Base-by-base conservation (phyloP, 23 red algal genomes). In the Cyanidiococcus yangmingshanensis region DNA sequence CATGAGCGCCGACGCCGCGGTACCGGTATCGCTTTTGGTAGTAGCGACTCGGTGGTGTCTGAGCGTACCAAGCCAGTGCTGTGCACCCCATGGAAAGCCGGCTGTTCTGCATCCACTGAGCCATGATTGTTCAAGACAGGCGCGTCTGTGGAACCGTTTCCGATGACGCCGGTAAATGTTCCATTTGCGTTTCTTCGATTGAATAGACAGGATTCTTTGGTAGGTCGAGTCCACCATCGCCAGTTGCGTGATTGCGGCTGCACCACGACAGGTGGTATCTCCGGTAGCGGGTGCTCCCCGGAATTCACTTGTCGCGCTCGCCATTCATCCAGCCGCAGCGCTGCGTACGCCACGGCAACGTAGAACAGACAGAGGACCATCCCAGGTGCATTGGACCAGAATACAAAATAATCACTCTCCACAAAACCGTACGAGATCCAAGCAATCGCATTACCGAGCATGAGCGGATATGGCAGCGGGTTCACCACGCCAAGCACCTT, bases 381-480 rank as follows among this genome's bases (percentile, higher is more conserved):
- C 39, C 78, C 78, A 1, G 78, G 78, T 39, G 39, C 59, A 31
- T 81, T 81, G 3, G 78, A 40, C 78, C 78, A 81, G 37, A 67
- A 81, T 16, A 81, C 59, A 32, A 71, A 81, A 31, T 71, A 81
- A 58, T 81, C 68, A 24, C 3, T 31, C 7, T 71, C 41, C 40
- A 71, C 38, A 3, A 71, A 67, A 0, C 36, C 37, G 40, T 81
- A 81, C 0, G 68, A 68, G 38, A 81, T 71, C 78, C 78, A 81
- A 30, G 45, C 78, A 40, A 67, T 40, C 2, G 78, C 59, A n/a
- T 71, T 81, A 41, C 38, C 78, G 3, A 40, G 67, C 7, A 81
- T 81, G n/a, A 81, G 68, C 25, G 58, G 68, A 41, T 81, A 81
- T 38, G 78, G 78, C 21, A 81, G 1, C 3, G 78, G 78, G n/a